Conservation (phyloP, 768 basidiomycete genomes). For the Pleurotus djamor region DNA sequence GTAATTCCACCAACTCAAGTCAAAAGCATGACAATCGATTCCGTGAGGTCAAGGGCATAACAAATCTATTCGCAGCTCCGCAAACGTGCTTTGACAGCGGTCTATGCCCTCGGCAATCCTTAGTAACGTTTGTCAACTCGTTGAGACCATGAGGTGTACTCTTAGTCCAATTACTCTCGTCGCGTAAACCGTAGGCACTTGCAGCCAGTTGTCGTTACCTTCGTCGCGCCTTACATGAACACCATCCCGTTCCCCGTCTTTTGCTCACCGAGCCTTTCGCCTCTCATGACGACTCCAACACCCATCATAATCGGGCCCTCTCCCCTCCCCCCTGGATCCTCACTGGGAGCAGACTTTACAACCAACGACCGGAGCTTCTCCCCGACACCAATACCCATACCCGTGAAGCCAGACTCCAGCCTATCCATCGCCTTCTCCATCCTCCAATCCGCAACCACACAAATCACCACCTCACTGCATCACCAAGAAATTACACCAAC, state of each 20-base stretch:
- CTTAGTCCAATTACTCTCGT: not conserved
- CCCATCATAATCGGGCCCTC: too few species aligned
- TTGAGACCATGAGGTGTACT: not conserved
- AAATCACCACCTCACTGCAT: not conserved
- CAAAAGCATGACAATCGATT: too few species aligned
- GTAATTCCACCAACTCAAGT: too few species aligned
- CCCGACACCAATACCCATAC: not conserved
- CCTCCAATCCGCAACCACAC: not conserved
- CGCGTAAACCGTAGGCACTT: not conserved
- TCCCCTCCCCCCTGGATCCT: not conserved
- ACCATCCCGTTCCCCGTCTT: not conserved
- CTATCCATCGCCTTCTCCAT: not conserved
- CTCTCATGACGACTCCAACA: not conserved
- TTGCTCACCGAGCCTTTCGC: not conserved
- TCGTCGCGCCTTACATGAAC: not conserved
- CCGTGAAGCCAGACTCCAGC: not conserved
- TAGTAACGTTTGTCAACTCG: not conserved
- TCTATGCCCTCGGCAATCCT: too few species aligned
- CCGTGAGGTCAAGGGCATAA: too few species aligned
- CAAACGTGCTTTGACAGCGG: too few species aligned
- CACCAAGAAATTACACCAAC: not conserved
- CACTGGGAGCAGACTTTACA: not conserved
- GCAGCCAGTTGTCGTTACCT: not conserved
- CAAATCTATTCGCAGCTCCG: too few species aligned
- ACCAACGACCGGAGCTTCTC: not conserved